Base-by-base conservation (phyloP, 345 rosid genomes). In the Linum trigynum region DNA sequence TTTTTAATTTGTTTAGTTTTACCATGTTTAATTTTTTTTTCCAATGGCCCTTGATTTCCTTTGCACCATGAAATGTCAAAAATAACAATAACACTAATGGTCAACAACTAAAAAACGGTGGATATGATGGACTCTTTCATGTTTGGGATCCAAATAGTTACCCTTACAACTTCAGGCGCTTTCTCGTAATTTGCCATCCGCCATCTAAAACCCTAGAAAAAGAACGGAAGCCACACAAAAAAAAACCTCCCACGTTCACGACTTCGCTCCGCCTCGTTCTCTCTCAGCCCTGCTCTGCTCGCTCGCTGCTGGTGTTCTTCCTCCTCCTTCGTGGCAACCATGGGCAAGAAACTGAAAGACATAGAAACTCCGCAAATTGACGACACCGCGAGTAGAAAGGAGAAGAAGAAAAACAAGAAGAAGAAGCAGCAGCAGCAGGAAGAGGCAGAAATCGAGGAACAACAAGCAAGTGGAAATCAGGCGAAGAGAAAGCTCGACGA, bases 271-370 rank as follows among this genome's bases (percentile, higher is more conserved):
- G 14, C 9, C 45, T 48, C 9, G 15, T 23, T 23, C 32, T 23
- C 32, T 23, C 32, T 12, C 53, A 3, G 11, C 53, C 14, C 53
- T 9, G 9, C 53, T 48, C 15, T 48, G 9, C 53, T 48, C 14
- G 53, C 53, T 10, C 53, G 9, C 53, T 9, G 53, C 53, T 48
- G 9, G 53, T 48, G 9, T 15, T 48, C 11, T 48, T 48, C 53
- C 11, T 10, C 53, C 32, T 23, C 32, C 32, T 23, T 23, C 32
- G 32, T 1, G 32, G 42, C 57, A 7, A 55, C 67, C 67, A 83
- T 83, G 87, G 83, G 80, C 17, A 75, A 68, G 45, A 83, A 75
- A 67, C 61, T 63, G 48, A 32, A 68, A 40, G 81, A 50, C 32
- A 23, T 23, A 38, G 67, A 42, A n/a, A 16, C 15, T 8, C 55